phyloP scores from a whole-genome alignment of 2,329 filamentous ascomycete species.

The Calonectria crousiana region DNA sequence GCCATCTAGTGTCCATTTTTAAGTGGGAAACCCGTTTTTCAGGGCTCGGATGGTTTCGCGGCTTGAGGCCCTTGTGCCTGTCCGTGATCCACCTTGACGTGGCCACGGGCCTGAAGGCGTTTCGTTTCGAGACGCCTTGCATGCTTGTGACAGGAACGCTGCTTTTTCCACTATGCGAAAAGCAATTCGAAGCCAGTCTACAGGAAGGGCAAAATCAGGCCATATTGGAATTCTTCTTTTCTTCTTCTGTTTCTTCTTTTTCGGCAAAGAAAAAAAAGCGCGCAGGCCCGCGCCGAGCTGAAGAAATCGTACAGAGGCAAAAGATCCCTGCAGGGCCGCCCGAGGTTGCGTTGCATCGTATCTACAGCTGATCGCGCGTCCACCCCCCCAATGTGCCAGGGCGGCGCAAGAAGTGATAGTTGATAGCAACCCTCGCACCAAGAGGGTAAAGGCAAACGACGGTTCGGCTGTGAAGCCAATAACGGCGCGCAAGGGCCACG shows the following conservation, averaged over 20 bases:
- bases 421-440: background rate
- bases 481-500: background rate
- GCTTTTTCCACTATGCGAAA: conserved; percentile 1
- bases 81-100: background rate
- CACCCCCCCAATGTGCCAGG: background rate
- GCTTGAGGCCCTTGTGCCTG: background rate
- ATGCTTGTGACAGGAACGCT: conserved; percentile 1
- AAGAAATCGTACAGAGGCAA: background rate
- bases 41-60: background rate
- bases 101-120: background rate
- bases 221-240: background rate
- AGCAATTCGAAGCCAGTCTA: background rate
- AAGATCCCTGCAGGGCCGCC: background rate
- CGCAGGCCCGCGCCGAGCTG: background rate
- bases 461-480: background rate
- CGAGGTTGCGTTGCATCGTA: background rate
- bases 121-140: conserved; percentile 3
- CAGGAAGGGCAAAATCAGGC: background rate
- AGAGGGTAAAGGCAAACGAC: background rate
- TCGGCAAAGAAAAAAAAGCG: background rate
- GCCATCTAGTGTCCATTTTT: background rate
- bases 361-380: background rate
- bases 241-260: background rate
- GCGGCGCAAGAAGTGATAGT: conserved; percentile 1
- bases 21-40: background rate